Evolutionary conservation across 306 rosid genomes (phyloP).

Genomic region (Fragaria nilgerrensis): DNA sequence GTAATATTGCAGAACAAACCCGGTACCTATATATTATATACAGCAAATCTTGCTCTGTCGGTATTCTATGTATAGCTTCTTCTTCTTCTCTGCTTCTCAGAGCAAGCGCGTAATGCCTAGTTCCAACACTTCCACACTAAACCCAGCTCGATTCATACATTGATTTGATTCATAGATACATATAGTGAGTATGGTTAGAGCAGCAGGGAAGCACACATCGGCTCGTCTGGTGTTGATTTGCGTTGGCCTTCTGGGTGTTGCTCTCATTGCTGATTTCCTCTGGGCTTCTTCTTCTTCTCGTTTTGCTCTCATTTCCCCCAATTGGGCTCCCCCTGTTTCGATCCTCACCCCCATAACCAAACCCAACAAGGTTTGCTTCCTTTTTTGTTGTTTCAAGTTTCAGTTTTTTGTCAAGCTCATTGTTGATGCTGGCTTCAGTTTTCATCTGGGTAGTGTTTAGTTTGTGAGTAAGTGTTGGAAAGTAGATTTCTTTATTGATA

Average conservation of each 20-base stretch:
- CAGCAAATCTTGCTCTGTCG: not conserved
- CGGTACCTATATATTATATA: not conserved
- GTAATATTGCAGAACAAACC: not conserved
- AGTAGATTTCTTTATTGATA: not conserved
- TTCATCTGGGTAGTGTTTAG: constrained; percentile 18
- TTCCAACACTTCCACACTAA: not conserved
- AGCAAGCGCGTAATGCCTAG: not conserved
- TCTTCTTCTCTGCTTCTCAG: not conserved
- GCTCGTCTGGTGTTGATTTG: constrained; percentile 56
- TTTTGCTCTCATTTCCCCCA: constrained; percentile 25
- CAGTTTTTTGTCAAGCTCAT: not conserved
- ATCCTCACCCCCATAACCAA: constrained; percentile 26
- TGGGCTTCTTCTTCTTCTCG: constrained; percentile 64
- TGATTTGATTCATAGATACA: not conserved
- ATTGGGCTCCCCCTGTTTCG: constrained; percentile 32
- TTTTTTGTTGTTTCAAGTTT: constrained; percentile 1
- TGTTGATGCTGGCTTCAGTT: not conserved
- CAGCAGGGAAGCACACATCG: constrained; percentile 57
- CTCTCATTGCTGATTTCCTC: constrained; percentile 65
- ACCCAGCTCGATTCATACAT: not conserved
- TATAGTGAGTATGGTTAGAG: constrained; percentile 51
- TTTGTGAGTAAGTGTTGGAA: not conserved
- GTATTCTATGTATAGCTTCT: not conserved
- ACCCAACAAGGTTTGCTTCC: constrained; percentile 27
- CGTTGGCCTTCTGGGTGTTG: constrained; percentile 61